phyloP scores from a whole-genome alignment of 768 basidiomycete genomes.

The Thelephora aurantiotincta region DNA sequence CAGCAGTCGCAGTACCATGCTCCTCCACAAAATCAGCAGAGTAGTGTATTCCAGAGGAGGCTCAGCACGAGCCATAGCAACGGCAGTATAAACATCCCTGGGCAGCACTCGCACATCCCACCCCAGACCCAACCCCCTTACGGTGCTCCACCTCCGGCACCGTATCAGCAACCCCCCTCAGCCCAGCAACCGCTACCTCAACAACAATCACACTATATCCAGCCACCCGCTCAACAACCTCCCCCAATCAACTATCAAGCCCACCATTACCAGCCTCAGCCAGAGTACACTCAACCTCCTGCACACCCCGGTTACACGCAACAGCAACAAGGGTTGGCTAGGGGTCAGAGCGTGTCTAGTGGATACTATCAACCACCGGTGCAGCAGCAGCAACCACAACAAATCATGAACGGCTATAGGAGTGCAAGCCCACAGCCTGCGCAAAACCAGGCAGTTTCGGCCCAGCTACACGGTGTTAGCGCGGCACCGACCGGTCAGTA shows the following conservation, averaged over 20 bases:
- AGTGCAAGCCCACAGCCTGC: slow-evolving; percentile 38
- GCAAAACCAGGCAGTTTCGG: slow-evolving; percentile 6
- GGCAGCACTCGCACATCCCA: neutral
- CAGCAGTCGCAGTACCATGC: slow-evolving; percentile 8
- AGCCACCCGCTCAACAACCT: slow-evolving; percentile 9
- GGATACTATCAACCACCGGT: slow-evolving; percentile 7
- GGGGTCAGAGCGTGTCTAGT: slow-evolving; percentile 4
- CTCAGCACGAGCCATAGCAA: slow-evolving; percentile 19
- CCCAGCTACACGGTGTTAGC: neutral
- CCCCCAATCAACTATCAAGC: neutral
- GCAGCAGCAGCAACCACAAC: slow-evolving; percentile 19
- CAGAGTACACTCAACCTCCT: neutral
- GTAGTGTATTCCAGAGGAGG: slow-evolving; percentile 4
- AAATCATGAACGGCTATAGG: slow-evolving; percentile 24
- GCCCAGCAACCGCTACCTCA: slow-evolving; percentile 18
- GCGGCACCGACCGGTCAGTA: slow-evolving; percentile 54
- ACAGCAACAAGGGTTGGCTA: neutral
- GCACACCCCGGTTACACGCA: neutral
- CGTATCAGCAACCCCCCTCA: slow-evolving; percentile 14
- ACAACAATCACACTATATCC: slow-evolving; percentile 9
- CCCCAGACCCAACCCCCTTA: slow-evolving; percentile 4
- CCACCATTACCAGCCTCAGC: neutral
- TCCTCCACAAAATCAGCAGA: slow-evolving; percentile 10
- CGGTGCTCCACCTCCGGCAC: slow-evolving; percentile 16
- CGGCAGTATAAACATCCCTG: slow-evolving; percentile 4